Conservation (phyloP, 78 protist genomes). For the Dictyostelium brefeldianum region DNA sequence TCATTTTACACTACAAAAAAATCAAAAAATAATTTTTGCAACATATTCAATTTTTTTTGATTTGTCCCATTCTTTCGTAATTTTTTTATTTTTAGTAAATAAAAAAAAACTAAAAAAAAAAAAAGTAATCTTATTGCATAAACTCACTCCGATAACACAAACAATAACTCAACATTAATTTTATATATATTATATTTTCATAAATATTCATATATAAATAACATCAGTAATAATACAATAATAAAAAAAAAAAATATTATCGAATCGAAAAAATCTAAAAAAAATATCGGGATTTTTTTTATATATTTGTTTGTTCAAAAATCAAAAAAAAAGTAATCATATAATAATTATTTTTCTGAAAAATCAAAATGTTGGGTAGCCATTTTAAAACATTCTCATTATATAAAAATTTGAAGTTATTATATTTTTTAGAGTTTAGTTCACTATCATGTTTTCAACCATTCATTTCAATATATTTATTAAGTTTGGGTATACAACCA, state of each 20-base stretch:
- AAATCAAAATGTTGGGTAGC: neutral
- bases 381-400: neutral
- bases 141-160: neutral
- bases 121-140: no score
- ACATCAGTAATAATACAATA: neutral
- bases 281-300: no score
- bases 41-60: neutral
- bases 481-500: neutral
- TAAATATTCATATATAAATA: neutral
- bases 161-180: neutral
- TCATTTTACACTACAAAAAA: no score
- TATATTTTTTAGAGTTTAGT: slow-evolving; percentile 21
- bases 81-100: no score
- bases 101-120: no score
- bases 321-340: neutral
- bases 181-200: no score
- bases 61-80: no score
- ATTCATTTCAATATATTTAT: slow-evolving; percentile 2
- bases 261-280: neutral
- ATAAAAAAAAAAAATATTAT: neutral
- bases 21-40: neutral
- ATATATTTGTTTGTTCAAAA: no score
- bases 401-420: neutral
- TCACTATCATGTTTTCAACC: slow-evolving; percentile 15
- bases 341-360: neutral